Base-by-base conservation (phyloP, 2,329 filamentous ascomycete species). In the Podosphaera aphanis region DNA sequence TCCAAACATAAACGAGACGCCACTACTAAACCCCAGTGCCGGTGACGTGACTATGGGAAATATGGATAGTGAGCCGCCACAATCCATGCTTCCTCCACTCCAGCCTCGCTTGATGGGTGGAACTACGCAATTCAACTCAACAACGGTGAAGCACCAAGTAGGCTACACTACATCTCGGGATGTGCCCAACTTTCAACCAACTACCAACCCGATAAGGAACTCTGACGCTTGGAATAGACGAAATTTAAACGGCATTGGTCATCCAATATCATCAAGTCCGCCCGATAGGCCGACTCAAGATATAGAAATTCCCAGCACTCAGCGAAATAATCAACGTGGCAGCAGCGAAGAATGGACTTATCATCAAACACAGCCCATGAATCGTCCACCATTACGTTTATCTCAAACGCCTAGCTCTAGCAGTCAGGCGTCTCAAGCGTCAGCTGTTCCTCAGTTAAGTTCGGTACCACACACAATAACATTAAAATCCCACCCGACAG, bases 151-250 rank as follows among this genome's bases (percentile, higher is more conserved):
- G 8, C 29, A 33, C 11, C 29, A 33, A 13, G 5, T 33, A 11
- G 29, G 10, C 6, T 33, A 33, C 11, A 13, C 29, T n/a, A 7
- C 29, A 3, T 13, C 73, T 13, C 73, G 70, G 21, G 70, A 69
- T 11, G 60, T 71, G 48, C 64, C 77, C 45, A 94, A 95, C 55
- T 85, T 93, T 56, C 88, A 85, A 1, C 93, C 85, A 2, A 92
- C 86, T 1, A 93, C 86, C 1, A 77, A 76, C 19, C 79, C 74
- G 2, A 74, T 77, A n/a, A 90, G 93, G 62, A 86, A 82, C 2
- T 77, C 73, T 1, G 75, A 72, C 2, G 70, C 73, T 51, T 70
- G 71, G 59, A 78, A 79, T 58, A 83, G 79, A 0, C 80, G 86
- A 57, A 69, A 71, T 48, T 82, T 78, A 2, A 84, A 85, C 49